These are phyloP conservation scores for Paspalum notatum DNA, from an alignment of 176 grass and related monocot genomes.

Conservation along the genomic window DNA sequence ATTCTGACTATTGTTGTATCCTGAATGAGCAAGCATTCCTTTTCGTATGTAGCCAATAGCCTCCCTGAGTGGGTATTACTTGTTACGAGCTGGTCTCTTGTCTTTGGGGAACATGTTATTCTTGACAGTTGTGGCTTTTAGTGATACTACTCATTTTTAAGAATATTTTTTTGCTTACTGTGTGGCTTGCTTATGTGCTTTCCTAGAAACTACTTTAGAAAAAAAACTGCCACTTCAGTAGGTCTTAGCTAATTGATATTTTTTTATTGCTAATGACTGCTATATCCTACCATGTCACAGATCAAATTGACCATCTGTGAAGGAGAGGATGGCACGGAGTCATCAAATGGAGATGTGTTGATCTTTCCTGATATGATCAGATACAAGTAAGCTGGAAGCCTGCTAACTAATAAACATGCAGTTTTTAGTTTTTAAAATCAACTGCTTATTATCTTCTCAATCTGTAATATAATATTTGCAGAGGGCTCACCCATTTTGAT, in stretches of 20 bases:
- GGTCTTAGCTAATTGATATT: not conserved
- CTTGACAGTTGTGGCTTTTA: conserved; percentile 12
- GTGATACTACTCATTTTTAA: conserved; percentile 7
- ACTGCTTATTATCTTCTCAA: conserved; percentile 31
- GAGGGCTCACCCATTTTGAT: conserved; percentile 87
- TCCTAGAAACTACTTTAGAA: not conserved
- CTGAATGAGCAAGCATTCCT: not conserved
- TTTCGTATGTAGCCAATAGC: not conserved
- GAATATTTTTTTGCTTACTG: not conserved
- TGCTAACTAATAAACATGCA: conserved; percentile 30
- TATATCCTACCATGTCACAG: conserved; percentile 45
- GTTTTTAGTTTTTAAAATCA: conserved; percentile 9
- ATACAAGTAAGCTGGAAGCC: conserved; percentile 75
- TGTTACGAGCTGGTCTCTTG: not conserved
- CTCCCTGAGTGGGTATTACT: not conserved
- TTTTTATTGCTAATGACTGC: conserved; percentile 35
- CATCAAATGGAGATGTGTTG: conserved; percentile 90
- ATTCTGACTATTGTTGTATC: not conserved
- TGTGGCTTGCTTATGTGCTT: not conserved
- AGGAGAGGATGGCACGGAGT: conserved; percentile 88
- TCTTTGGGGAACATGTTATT: conserved; percentile 9
- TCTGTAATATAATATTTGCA: conserved; percentile 46
- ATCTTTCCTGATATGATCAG: conserved; percentile 99
- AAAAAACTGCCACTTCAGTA: not conserved
- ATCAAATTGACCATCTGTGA: conserved; percentile 93